Conservation (phyloP, 2,329 filamentous ascomycete species). For the Aspergillus viridinutans region DNA sequence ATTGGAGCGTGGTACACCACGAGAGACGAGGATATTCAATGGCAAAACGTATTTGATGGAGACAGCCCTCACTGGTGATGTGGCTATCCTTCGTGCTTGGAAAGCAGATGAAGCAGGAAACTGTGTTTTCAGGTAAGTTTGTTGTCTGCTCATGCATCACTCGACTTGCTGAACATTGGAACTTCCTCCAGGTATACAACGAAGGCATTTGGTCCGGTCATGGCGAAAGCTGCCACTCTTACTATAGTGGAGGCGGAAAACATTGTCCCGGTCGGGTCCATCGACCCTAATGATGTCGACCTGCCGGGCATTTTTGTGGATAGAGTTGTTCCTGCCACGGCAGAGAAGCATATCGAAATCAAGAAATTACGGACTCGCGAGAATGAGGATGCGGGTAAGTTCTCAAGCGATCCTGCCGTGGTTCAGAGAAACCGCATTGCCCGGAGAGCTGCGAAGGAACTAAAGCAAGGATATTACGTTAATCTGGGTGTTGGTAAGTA, state of each 20-base stretch:
- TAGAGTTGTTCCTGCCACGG: conserved; percentile 70
- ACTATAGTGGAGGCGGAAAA: conserved; percentile 83
- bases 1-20: conserved; percentile 61
- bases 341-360: conserved; percentile 68
- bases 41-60: conserved; percentile 74
- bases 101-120: conserved; percentile 75
- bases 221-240: conserved; percentile 74
- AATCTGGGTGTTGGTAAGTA: conserved; percentile 32
- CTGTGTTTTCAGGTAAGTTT: conserved; percentile 65
- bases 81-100: conserved; percentile 71
- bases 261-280: conserved; percentile 69
- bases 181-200: conserved; percentile 56
- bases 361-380: conserved; percentile 52
- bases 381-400: conserved; percentile 35
- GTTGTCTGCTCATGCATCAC: conserved; percentile 19
- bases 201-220: conserved; percentile 68
- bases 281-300: conserved; percentile 70
- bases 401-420: conserved; percentile 29
- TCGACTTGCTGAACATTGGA: conserved; percentile 13
- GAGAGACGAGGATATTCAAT: conserved; percentile 69
- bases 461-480: conserved; percentile 55
- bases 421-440: conserved; percentile 60
- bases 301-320: conserved; percentile 80
- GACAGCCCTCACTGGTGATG: conserved; percentile 68
- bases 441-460: conserved; percentile 70